Percentiles rank a stretch among this genome's conserved stretches.
These are phyloP conservation scores for Akanthomyces uredinophilus DNA, from an alignment of 2,329 filamentous ascomycete genomes.

Conservation along the genomic window DNA sequence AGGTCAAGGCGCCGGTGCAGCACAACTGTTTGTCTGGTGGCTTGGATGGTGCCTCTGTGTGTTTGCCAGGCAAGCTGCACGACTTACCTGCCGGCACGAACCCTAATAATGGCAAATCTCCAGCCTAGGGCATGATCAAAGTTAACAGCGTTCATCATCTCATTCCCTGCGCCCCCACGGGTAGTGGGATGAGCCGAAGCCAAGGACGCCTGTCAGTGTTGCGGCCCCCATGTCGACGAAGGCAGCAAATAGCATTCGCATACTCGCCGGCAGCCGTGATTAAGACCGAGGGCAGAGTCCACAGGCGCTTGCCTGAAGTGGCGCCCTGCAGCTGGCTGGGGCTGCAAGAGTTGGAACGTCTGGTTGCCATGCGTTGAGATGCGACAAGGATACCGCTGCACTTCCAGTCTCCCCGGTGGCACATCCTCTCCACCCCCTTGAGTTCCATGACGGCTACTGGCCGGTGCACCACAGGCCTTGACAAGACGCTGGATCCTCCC, in stretches of 20 bases:
- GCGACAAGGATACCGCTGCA: constrained; percentile 12
- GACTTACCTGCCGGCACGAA: neutral
- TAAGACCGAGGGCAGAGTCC: neutral
- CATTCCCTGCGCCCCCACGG: neutral
- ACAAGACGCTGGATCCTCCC: constrained; percentile 9
- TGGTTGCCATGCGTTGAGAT: constrained; percentile 6
- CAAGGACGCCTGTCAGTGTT: neutral
- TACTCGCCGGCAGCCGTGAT: neutral
- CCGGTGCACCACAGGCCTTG: neutral
- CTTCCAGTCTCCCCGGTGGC: constrained; percentile 13
- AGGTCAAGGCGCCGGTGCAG: neutral
- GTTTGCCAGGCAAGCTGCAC: constrained; percentile 13
- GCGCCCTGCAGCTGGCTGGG: constrained; percentile 7
- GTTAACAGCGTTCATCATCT: neutral
- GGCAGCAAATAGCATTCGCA: constrained; percentile 2
- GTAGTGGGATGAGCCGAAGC: neutral
- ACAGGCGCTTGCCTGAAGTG: constrained; percentile 5
- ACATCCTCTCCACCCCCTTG: constrained; percentile 12
- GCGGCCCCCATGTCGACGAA: constrained; percentile 1
- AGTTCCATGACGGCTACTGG: neutral
- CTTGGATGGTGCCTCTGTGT: constrained; percentile 1
- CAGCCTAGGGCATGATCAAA: neutral
- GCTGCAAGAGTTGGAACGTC: neutral
- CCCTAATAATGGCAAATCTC: neutral
- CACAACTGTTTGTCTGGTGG: constrained; percentile 7